Base-by-base conservation (phyloP, 148 eudicot genomes). In the Rhododendron molle region DNA sequence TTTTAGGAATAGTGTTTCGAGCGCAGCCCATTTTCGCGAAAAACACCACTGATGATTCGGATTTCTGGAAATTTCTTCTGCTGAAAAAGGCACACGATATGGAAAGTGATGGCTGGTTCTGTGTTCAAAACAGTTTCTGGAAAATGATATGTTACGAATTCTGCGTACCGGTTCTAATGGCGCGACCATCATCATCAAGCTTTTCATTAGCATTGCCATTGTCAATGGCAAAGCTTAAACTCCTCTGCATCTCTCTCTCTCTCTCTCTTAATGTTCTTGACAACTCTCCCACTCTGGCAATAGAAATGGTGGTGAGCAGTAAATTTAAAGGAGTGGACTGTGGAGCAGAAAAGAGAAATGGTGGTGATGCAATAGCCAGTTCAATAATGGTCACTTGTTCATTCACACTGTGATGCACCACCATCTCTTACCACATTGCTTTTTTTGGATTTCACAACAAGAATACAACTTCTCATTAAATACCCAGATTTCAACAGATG, bases 181-280 rank as follows among this genome's bases (percentile, higher is more conserved):
- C 52, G 15, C 65, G 85, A 43, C 93, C 94, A 80, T 90, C 94
- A 38, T 91, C 94, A 78, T 91, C 94, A 60, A 87, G 83, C 76
- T 87, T 86, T 15, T 40, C 76, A 44, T 2, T 44, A 7, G 15
- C 11, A 30, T 43, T 13, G 3, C 30, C 16, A n/a, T 20, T 40
- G 18, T 83, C 77, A 0, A 28, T 47, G 30, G 76, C 40, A 16
- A 67, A 58, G 85, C 56, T 83, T 20, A 26, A 21, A 67, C 3
- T 83, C 77, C 76, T 54, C 54, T 65, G 56, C 84, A 83, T 81
- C 47, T 81, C 30, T 56, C 15, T 36, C 71, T 56, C 71, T 81
- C 82, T 80, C 62, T 28, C 60, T 79, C 30, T 49, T 3, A 40
- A 18, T n/a, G 18, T 78, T n/a, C 8, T n/a, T 52, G 36, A 15